Base-by-base conservation (phyloP, 2,329 filamentous ascomycete genomes). In the Lasiodiplodia hormozganensis region DNA sequence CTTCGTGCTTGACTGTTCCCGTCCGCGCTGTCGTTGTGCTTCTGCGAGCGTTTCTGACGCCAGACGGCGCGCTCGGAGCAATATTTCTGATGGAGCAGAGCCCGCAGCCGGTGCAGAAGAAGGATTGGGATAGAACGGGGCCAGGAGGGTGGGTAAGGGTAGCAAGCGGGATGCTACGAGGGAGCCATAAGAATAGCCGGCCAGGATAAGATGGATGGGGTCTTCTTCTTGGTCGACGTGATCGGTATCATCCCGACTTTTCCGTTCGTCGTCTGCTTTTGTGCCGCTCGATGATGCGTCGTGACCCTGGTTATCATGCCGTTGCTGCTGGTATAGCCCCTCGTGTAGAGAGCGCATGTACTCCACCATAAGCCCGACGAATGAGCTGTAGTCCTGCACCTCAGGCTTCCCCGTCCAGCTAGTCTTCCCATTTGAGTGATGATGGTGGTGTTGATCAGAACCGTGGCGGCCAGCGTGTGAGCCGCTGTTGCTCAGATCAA, bases 101-200 rank as follows among this genome's bases (percentile, higher is more conserved):
- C 31, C 92, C 79, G 38, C 96, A 87, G 0, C 74, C 74, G 0
- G 77, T 69, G 0, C 83, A 80, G 0, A 21, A n/a, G 72, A 96
- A 93, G 0, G 85, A 79, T 1, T 83, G 80, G 0, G 88, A 43
- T 54, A 51, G 72, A 96, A 93, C 0, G 85, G 79, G 1, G 84
- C 77, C 28, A 93, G 79, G 34, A 96, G 87, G 0, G 74, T 74
- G 0, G 78, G 69, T 0, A 84, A 80, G 0, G 88, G 83, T 0
- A 93, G 92, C 0, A 97, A 85, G 68, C 90, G 88, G 0, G 87
- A 89, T 2, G 93, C 89, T 49, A 98, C 87, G 75, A 97, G 86
- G 4, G 93, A 92, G 53, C 96, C 96, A 78, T 97, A 97, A 0
- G 94, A 97, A 78, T 97, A 97, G 14, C 94, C 94, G 2, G 87